A percentile compares a stretch with the other conserved stretches of the same genome.
Conservation (phyloP, 768 basidiomycete genomes). For the Psilocybe tampanensis region DNA sequence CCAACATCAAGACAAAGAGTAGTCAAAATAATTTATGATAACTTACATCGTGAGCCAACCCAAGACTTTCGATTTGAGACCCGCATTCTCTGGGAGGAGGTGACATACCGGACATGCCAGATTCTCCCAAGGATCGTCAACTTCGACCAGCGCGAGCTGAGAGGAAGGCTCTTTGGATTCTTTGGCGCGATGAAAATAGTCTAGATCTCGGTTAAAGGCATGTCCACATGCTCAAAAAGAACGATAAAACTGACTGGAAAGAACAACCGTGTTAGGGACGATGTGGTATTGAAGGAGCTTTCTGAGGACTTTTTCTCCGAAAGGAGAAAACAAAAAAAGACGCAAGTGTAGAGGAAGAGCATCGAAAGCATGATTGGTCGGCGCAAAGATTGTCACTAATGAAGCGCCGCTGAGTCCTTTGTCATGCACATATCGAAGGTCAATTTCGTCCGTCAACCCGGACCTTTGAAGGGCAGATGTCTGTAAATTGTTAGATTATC, state of each 20-base stretch:
- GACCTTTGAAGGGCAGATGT: slow-evolving; percentile 60
- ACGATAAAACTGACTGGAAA: slow-evolving; percentile 42
- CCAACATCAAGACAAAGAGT: no score
- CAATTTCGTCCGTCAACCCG: slow-evolving; percentile 43
- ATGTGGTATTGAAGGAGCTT: slow-evolving; percentile 64
- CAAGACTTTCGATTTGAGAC: background rate
- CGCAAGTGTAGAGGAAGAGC: slow-evolving; percentile 51
- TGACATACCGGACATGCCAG: background rate
- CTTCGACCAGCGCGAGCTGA: background rate
- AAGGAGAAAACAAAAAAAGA: slow-evolving; percentile 62
- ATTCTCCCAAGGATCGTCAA: background rate
- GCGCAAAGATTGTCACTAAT: slow-evolving; percentile 58
- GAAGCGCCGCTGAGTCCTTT: slow-evolving; percentile 45
- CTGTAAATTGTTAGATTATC: slow-evolving; percentile 33
- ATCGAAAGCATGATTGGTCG: slow-evolving; percentile 50
- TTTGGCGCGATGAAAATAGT: slow-evolving; percentile 11
- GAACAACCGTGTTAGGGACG: slow-evolving; percentile 49
- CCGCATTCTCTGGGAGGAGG: background rate
- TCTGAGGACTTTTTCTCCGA: slow-evolving; percentile 49
- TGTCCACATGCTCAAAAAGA: no score
- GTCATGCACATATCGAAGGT: slow-evolving; percentile 44
- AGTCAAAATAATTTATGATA: background rate
- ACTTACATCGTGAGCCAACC: background rate
- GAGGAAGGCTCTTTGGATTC: background rate
- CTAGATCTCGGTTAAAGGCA: slow-evolving; percentile 24